These are phyloP conservation scores for Colletotrichum sp. DNA, from an alignment of 2,329 filamentous ascomycete genomes.

Conservation along the genomic window DNA sequence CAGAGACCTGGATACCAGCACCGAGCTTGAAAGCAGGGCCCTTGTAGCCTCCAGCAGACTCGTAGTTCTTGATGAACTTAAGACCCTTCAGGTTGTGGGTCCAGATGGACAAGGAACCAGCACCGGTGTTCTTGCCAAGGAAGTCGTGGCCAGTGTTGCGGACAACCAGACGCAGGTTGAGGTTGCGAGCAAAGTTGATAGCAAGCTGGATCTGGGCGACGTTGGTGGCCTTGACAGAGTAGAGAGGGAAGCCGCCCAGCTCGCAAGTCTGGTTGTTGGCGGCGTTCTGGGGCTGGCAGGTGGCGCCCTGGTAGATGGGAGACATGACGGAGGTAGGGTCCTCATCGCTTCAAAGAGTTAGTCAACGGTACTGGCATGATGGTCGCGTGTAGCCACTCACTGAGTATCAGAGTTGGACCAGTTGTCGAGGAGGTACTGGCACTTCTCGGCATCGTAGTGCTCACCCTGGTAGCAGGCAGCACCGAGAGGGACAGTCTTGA, in stretches of 20 bases:
- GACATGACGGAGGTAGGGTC: slow-evolving; percentile 47
- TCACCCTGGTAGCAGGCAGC: slow-evolving; percentile 33
- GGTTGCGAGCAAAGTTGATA: slow-evolving; percentile 49
- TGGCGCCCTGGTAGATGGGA: slow-evolving; percentile 42
- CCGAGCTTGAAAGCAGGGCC: slow-evolving; percentile 60
- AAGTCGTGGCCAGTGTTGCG: slow-evolving; percentile 61
- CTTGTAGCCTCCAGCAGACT: slow-evolving; percentile 30
- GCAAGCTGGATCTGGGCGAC: slow-evolving; percentile 51
- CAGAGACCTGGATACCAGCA: slow-evolving; percentile 56
- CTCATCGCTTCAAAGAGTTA: slow-evolving; percentile 27
- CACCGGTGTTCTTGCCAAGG: slow-evolving; percentile 56
- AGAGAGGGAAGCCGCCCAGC: slow-evolving; percentile 46
- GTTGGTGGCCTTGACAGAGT: slow-evolving; percentile 44
- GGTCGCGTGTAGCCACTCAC: slow-evolving; percentile 4
- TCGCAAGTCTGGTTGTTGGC: slow-evolving; percentile 33
- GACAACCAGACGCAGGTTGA: slow-evolving; percentile 55
- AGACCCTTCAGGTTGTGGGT: slow-evolving; percentile 49
- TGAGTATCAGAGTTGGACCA: slow-evolving; percentile 29
- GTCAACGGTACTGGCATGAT: accelerated
- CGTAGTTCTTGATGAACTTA: slow-evolving; percentile 26
- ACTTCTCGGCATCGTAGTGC: slow-evolving; percentile 31
- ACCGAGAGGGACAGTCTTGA: slow-evolving; percentile 36
- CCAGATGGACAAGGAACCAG: slow-evolving; percentile 53
- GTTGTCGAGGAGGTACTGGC: slow-evolving; percentile 27
- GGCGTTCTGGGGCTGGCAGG: slow-evolving; percentile 36